These are phyloP conservation scores for Chloris gayana DNA, from an alignment of 176 grass and related monocot genomes.

Conservation along the genomic window DNA sequence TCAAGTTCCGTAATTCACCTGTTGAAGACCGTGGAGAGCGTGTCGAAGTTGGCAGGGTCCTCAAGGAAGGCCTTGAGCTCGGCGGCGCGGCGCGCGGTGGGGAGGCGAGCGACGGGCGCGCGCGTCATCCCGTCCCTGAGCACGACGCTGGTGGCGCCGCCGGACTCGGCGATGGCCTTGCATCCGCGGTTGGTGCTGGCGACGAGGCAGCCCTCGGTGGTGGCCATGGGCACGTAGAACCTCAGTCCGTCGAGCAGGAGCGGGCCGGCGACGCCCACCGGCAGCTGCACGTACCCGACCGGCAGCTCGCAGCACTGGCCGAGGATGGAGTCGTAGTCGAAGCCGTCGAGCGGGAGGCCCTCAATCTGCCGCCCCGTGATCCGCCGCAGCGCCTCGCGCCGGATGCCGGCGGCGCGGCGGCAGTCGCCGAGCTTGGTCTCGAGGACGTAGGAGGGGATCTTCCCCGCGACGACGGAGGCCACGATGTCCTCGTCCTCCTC, in stretches of 20 bases:
- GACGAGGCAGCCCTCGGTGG: slow-evolving; percentile 92
- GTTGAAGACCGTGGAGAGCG: slow-evolving; percentile 75
- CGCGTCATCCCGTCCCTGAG: slow-evolving; percentile 82
- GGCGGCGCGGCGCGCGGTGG: slow-evolving; percentile 57
- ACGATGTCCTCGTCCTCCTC: slow-evolving; percentile 89
- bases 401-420: slow-evolving; percentile 78
- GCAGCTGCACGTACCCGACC: slow-evolving; percentile 85
- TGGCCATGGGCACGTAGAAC: slow-evolving; percentile 93
- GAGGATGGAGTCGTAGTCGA: slow-evolving; percentile 82
- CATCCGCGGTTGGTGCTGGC: slow-evolving; percentile 96
- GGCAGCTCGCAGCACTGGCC: slow-evolving; percentile 92
- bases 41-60: slow-evolving; percentile 73
- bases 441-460: slow-evolving; percentile 78
- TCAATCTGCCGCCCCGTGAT: slow-evolving; percentile 69
- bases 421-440: slow-evolving; percentile 79
- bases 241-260: slow-evolving; percentile 74
- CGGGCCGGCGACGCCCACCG: slow-evolving; percentile 79
- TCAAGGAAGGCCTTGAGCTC: slow-evolving; percentile 92
- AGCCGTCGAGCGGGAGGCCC: slow-evolving; percentile 81
- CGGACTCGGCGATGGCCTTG: slow-evolving; percentile 86
- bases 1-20: slow-evolving; percentile 46
- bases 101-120: slow-evolving; percentile 65
- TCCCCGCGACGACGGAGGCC: slow-evolving; percentile 62
- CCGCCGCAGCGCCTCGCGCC: slow-evolving; percentile 62
- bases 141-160: slow-evolving; percentile 81